These are phyloP conservation scores for Yarrowia galli DNA, from an alignment of 1,139 yeast species.

Conservation along the genomic window DNA sequence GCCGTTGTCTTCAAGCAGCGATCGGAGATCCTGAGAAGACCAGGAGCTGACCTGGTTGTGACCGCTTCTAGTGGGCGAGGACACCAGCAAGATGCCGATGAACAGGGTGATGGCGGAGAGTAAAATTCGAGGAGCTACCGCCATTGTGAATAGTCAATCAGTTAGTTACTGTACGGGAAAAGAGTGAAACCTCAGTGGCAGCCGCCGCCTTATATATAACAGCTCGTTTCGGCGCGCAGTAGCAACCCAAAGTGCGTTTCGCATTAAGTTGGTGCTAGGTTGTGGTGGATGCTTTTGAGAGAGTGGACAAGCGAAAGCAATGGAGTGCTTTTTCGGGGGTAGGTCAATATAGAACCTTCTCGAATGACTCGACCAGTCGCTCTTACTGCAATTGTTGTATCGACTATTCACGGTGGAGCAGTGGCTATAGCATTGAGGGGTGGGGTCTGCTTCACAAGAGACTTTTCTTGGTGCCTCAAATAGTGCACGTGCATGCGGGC, in stretches of 20 bases:
- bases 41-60: constrained; percentile 44
- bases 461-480: constrained; percentile 28
- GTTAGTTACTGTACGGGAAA: neutral
- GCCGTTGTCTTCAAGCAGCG: constrained; percentile 62
- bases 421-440: neutral
- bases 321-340: constrained; percentile 17
- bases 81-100: constrained; percentile 37
- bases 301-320: constrained; percentile 14
- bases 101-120: constrained; percentile 36
- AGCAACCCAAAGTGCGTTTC: constrained; percentile 35
- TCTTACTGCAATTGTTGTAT: neutral
- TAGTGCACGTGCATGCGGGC: constrained; percentile 36
- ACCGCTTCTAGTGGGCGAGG: constrained; percentile 7
- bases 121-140: constrained; percentile 38
- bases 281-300: constrained; percentile 26
- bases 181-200: constrained; percentile 18
- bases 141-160: constrained; percentile 20
- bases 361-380: neutral
- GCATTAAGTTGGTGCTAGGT: constrained; percentile 35
- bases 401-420: neutral
- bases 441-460: neutral
- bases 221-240: constrained; percentile 19
- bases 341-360: constrained; percentile 5
- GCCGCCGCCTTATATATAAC: constrained; percentile 19
- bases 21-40: constrained; percentile 55